A percentile compares a stretch with the other conserved stretches of the same genome.
Conservation (phyloP, 768 basidiomycete genomes). For the Tubosaeta brunneosetosa region DNA sequence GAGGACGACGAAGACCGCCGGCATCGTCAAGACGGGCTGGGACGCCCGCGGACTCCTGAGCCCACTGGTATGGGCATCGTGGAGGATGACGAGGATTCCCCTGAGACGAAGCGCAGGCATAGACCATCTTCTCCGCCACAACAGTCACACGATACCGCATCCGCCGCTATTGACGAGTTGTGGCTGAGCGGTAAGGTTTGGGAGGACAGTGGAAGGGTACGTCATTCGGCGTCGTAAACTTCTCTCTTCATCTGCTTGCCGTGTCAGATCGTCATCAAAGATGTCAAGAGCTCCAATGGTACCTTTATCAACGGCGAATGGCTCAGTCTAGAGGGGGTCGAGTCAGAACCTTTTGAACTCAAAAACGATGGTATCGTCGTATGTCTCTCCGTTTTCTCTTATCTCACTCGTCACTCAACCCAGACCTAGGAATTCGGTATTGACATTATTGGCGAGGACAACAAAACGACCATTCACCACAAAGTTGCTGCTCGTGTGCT, state of each 20-base stretch:
- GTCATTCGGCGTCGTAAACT: constrained; percentile 11
- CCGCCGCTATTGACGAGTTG: constrained; percentile 50
- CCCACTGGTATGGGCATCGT: constrained; percentile 57
- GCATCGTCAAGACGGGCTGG: constrained; percentile 48
- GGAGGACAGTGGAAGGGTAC: constrained; percentile 86
- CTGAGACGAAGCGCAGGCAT: constrained; percentile 17
- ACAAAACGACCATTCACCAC: constrained; percentile 96
- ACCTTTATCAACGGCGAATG: constrained; percentile 98
- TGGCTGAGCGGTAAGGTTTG: constrained; percentile 84
- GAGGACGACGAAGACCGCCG: constrained; percentile 47
- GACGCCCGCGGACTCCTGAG: constrained; percentile 77
- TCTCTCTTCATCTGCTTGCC: constrained; percentile 9
- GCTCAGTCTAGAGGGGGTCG: constrained; percentile 81
- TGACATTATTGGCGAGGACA: constrained; percentile 98
- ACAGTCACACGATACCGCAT: constrained; percentile 21
- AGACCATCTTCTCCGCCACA: constrained; percentile 14
- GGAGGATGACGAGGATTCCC: constrained; percentile 41
- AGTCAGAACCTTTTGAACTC: constrained; percentile 90
- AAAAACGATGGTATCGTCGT: constrained; percentile 96
- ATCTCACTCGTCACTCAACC: constrained; percentile 5
- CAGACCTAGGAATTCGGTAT: constrained; percentile 89
- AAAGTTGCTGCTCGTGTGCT: constrained; percentile 95
- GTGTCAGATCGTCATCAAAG: constrained; percentile 94
- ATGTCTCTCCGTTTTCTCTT: constrained; percentile 32
- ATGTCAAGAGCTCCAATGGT: constrained; percentile 96